Percentiles rank a stretch among this genome's conserved stretches.
phyloP scores from a whole-genome alignment of 2,329 filamentous ascomycete genomes.

The Aspergillus awamori region DNA sequence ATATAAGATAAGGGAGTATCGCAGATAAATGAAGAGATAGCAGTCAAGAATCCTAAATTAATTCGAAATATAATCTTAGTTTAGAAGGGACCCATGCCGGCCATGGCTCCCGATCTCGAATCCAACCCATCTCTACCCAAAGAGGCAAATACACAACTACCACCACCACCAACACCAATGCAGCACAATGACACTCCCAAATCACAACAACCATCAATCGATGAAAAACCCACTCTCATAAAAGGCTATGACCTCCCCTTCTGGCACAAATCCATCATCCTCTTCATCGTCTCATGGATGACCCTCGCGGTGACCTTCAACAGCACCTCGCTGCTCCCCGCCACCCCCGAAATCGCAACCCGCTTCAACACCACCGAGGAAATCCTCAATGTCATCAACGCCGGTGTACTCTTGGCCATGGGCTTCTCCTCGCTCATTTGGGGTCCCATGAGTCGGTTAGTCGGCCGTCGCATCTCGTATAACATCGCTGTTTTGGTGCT shows the following conservation, averaged over 20 bases:
- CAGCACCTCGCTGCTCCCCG: conserved; percentile 47
- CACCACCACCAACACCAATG: no score
- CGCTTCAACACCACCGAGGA: conserved; percentile 42
- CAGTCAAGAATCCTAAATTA: neutral
- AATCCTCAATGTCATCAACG: conserved; percentile 41
- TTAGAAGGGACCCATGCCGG: conserved; percentile 13
- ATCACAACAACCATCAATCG: no score
- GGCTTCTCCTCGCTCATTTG: conserved; percentile 43
- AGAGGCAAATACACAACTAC: no score
- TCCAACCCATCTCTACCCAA: neutral
- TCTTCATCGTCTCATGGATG: conserved; percentile 48
- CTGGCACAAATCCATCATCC: conserved; percentile 47
- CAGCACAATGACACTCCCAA: no score
- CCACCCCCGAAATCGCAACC: conserved; percentile 43
- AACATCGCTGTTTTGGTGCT: conserved; percentile 40
- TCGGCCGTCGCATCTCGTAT: conserved; percentile 37
- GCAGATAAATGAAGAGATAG: conserved; percentile 16
- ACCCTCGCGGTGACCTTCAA: conserved; percentile 46
- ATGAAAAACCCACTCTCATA: neutral
- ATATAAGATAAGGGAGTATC: conserved; percentile 21
- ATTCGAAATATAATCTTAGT: neutral
- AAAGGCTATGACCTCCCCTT: conserved; percentile 31
- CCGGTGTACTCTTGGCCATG: conserved; percentile 43
- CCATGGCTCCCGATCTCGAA: conserved; percentile 23
- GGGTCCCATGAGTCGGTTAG: conserved; percentile 34